Evolutionary conservation across 805 yeast species (phyloP).

Genomic region (Cyberlindnera veronae): DNA sequence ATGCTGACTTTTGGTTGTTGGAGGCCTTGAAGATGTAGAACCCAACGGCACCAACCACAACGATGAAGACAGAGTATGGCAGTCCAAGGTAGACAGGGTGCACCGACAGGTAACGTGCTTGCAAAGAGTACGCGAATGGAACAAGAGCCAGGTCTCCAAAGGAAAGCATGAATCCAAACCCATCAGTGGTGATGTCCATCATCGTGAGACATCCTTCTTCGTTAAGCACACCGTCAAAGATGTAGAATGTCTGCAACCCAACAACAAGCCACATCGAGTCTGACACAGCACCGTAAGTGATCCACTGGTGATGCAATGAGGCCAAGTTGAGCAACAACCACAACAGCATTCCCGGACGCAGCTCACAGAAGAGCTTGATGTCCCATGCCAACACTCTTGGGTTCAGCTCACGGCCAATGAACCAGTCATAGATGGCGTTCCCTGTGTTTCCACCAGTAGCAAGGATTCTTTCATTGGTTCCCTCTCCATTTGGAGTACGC

Average conservation of each 20-base stretch:
- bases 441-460: conserved; percentile 88
- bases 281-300: conserved; percentile 51
- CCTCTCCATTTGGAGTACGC: conserved; percentile 43
- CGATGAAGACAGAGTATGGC: conserved; percentile 34
- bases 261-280: conserved; percentile 73
- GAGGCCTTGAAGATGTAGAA: conserved; percentile 80
- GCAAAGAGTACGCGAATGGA: conserved; percentile 88
- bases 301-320: conserved; percentile 78
- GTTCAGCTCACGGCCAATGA: conserved; percentile 92
- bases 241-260: conserved; percentile 71
- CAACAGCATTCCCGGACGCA: conserved; percentile 88
- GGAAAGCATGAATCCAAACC: conserved; percentile 93
- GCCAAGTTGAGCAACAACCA: conserved; percentile 81
- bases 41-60: conserved; percentile 55
- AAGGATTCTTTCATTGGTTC: conserved; percentile 64
- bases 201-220: conserved; percentile 87
- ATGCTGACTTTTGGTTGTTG: conserved; percentile 79
- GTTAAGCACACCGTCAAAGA: conserved; percentile 87
- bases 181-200: conserved; percentile 97
- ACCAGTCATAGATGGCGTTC: conserved; percentile 81
- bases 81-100: conserved; percentile 55
- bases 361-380: conserved; percentile 86
- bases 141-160: conserved; percentile 93
- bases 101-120: conserved; percentile 74
- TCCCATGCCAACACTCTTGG: conserved; percentile 87